Base-by-base conservation (phyloP, 78 protist species). In the Guillardia theta region DNA sequence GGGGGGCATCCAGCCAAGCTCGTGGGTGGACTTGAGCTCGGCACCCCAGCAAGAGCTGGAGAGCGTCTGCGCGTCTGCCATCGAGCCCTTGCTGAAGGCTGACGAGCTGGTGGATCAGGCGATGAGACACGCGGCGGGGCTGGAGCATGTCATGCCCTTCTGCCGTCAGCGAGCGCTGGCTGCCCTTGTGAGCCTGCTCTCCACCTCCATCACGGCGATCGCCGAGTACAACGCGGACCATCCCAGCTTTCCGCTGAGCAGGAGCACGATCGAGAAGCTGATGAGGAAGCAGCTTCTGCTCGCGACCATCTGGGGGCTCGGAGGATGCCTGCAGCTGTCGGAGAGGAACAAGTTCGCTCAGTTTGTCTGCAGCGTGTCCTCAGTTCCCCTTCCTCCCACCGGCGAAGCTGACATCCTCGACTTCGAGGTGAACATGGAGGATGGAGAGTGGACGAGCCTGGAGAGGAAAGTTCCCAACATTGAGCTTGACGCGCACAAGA, bases 231-330 rank as follows among this genome's bases (percentile, higher is more conserved):
- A 97, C 93, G 94, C 43, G 18, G 21, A 76, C 44, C 97, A 97
- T 93, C 88, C 95, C 10, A 99, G 97, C 90, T 96, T 96, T 95
- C 98, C 97, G 33, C 50, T 43, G 10, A 50, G 78, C 88, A 95
- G 96, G 22, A 87, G 96, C 37, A 43, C 97, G 24, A 83, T 95
- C 88, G 64, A 98, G 0, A 46, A 97, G 33, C 93, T 97, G 94
- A 97, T 99, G 99, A 97, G 96, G 30, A 95, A 98, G 10, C 90
- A 78, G 50, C 19, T 48, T 45, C 45, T 98, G 24, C 88, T 95
- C 83, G 45, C 99, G 0, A 41, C 98, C 24, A 93, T 97, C 94
- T 99, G 99, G 99, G 97, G 96, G 37, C 94, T 99, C 9, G 97
- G 97, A 0, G 99, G 99, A 36, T 80, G 96, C 15, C 41, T 93